phyloP scores from a whole-genome alignment of 192 early-diverging fungal species.

The Cetraspora pellucida region DNA sequence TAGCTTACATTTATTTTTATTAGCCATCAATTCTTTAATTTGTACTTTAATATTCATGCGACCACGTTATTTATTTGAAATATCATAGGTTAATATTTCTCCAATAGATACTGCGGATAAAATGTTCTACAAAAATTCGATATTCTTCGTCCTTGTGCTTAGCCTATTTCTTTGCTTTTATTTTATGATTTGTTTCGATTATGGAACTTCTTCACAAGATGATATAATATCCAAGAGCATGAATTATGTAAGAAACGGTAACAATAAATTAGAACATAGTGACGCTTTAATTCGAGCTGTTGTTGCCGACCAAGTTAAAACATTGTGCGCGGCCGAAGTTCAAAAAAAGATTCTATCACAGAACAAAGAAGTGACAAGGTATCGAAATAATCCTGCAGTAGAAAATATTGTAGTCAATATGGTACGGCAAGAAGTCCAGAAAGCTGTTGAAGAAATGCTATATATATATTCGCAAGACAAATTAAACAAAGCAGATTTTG shows the following conservation, averaged over 20 bases:
- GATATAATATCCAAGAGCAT: no score
- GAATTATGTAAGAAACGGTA: not conserved
- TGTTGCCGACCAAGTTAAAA: conserved; percentile 13
- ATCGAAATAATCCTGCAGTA: not conserved
- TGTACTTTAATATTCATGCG: no score
- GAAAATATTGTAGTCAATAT: not conserved
- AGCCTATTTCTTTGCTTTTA: no score
- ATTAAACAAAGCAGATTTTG: conserved; percentile 69
- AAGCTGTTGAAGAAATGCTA: conserved; percentile 62
- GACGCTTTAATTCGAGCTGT: conserved; percentile 12
- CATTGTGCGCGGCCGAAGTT: conserved; percentile 9
- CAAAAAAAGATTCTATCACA: conserved; percentile 16
- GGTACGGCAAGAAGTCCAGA: conserved; percentile 13
- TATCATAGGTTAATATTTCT: no score
- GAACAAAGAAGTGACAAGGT: not conserved
- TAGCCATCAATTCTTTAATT: no score
- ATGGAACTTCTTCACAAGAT: no score
- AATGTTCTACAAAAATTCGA: no score
- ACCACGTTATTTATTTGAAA: no score
- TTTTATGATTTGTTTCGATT: no score
- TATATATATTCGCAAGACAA: conserved; percentile 58
- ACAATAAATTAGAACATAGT: conserved; percentile 5
- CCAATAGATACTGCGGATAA: no score
- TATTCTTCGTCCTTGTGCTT: no score
- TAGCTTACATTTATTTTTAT: no score